phyloP scores from a whole-genome alignment of 1,139 yeast genomes.

The Blastobotrys apis region DNA sequence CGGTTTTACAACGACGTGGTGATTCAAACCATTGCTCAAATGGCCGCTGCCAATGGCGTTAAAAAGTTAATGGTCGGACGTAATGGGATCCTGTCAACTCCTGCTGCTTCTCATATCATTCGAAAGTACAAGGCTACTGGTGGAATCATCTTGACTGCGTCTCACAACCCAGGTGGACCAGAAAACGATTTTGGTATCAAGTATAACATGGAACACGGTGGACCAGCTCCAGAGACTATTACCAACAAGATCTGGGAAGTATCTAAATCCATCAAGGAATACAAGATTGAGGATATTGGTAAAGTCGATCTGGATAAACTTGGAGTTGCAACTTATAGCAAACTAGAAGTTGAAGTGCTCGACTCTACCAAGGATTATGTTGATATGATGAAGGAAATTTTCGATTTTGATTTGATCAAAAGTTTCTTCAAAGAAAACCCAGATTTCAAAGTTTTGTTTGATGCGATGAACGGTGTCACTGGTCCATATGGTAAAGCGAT shows the following conservation, averaged over 20 bases:
- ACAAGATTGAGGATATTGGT: conserved; percentile 57
- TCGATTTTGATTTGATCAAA: conserved; percentile 81
- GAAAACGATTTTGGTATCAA: conserved; percentile 89
- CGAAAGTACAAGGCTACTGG: conserved; percentile 80
- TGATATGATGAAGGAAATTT: conserved; percentile 72
- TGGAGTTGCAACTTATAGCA: conserved; percentile 49
- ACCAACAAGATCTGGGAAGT: conserved; percentile 80
- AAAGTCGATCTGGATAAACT: conserved; percentile 55
- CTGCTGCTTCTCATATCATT: conserved; percentile 91
- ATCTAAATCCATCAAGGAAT: conserved; percentile 55
- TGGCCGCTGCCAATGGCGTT: conserved; percentile 91
- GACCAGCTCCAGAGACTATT: conserved; percentile 97
- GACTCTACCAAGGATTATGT: conserved; percentile 80
- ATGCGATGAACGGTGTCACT: conserved; percentile 91
- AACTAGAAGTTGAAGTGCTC: conserved; percentile 69
- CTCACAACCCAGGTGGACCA: conserved; percentile 99
- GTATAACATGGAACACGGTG: conserved; percentile 92
- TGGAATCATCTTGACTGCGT: conserved; percentile 93
- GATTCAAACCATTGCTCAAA: conserved; percentile 73
- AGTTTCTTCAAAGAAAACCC: conserved; percentile 55
- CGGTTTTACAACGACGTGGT: conserved; percentile 83
- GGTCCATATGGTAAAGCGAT: conserved; percentile 92
- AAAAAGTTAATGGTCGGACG: conserved; percentile 81
- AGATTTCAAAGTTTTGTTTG: conserved; percentile 73
- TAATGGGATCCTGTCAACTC: conserved; percentile 84